Base-by-base conservation (phyloP, 2,329 filamentous ascomycete species). In the Metarhizium guizhouense region DNA sequence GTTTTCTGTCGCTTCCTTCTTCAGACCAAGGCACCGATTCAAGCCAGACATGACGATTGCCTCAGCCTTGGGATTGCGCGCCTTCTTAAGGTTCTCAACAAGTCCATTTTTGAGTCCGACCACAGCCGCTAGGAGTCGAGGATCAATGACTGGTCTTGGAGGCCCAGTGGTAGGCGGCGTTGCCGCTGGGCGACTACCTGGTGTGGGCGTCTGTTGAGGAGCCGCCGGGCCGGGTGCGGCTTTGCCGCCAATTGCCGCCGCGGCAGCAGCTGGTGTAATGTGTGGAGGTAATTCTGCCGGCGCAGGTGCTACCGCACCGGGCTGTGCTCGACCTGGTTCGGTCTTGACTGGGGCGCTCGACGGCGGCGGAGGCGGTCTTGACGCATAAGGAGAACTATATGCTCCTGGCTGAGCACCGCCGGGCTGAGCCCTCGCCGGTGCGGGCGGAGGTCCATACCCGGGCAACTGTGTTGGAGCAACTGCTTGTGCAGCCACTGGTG, bases 31-130 rank as follows among this genome's bases (percentile, higher is more conserved):
- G 48, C 73, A 76, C 30, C 77, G 76, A 58, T 79, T 80, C 58
- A 81, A 68, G 13, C 78, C 78, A 6, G 76, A 79, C 72, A 79
- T 77, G 57, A 79, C 75, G 29, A 79, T 73, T 29, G 72, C 74
- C 56, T 78, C 73, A 16, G 75, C 69, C 55, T 73, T 70, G 30
- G 72, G 71, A 13, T 70, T 69, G 14, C 70, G 68, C 1, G 73
- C 72, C 58, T 72, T 74, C 52, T 70, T 70, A 47, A 80, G 68
- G 55, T 76, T 76, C 53, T 73, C 70, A 11, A 75, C 69, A 16
- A 80, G 68, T 10, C 76, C 74, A 11, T 73, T 72, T 61, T 76
- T 77, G 63, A 81, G 73, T 18, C 70, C 70, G 38, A 72, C 68
- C 18, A 81, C 70, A 14, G 74, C 72, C 6, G 65, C 61, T 25